Evolutionary conservation across 768 basidiomycete species (phyloP).

Genomic region (Tephrocybe sp.): DNA sequence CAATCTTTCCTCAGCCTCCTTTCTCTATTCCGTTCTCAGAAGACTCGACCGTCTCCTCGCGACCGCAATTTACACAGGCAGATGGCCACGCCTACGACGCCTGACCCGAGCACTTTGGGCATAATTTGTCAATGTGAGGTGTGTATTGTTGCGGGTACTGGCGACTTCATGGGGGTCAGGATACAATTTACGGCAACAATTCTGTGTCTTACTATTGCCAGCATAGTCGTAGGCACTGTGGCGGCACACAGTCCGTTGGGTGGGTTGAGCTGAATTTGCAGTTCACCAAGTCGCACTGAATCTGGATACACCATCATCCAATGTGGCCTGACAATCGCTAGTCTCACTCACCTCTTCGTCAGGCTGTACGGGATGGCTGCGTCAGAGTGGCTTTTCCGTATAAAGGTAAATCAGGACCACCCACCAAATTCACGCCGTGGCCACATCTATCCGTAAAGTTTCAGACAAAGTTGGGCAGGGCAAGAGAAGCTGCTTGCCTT

Average conservation of each 20-base stretch:
- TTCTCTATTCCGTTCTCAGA: not conserved
- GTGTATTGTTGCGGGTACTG: slow-evolving; percentile 71
- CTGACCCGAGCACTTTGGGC: slow-evolving; percentile 45
- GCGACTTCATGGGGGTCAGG: slow-evolving; percentile 36
- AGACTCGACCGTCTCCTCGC: not conserved
- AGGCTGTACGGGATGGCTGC: slow-evolving; percentile 33
- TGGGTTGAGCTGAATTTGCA: slow-evolving; percentile 69
- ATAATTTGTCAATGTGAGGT: slow-evolving; percentile 59
- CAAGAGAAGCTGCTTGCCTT: slow-evolving; percentile 33
- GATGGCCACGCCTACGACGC: not conserved
- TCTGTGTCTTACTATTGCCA: slow-evolving; percentile 65
- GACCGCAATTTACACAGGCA: no score
- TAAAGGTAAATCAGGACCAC: slow-evolving; percentile 12
- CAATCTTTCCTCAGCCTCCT: not conserved
- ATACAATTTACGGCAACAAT: not conserved
- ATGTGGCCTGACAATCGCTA: not conserved
- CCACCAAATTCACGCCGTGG: slow-evolving; percentile 51
- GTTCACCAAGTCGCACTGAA: slow-evolving; percentile 56
- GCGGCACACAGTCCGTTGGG: slow-evolving; percentile 47
- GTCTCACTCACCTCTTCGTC: slow-evolving; percentile 51
- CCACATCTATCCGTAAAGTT: slow-evolving; percentile 43
- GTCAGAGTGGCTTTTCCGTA: not conserved
- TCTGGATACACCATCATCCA: slow-evolving; percentile 35
- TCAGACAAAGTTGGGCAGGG: slow-evolving; percentile 6
- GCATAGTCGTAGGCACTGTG: slow-evolving; percentile 54